phyloP scores from a whole-genome alignment of 257 asterid genomes.

The Solanum piurae region DNA sequence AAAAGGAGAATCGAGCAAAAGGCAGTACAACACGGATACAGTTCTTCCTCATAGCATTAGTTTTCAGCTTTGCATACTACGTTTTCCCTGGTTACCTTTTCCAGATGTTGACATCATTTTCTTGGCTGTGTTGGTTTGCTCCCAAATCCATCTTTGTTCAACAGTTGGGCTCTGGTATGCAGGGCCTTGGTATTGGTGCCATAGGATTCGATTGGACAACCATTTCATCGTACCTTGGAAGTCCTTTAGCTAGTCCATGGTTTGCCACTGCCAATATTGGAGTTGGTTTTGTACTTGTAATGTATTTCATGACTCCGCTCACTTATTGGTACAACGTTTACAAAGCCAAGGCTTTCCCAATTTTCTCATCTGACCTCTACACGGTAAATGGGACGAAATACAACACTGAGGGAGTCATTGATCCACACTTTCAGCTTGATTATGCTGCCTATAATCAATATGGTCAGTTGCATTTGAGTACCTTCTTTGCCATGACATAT shows the following conservation, averaged over 20 bases:
- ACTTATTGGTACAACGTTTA: conserved; percentile 37
- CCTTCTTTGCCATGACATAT: conserved; percentile 32
- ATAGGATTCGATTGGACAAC: conserved; percentile 38
- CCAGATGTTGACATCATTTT: conserved; percentile 19
- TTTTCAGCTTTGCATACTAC: conserved; percentile 25
- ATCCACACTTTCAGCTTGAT: conserved; percentile 29
- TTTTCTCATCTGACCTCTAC: conserved; percentile 22
- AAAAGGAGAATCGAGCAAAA: conserved; percentile 25
- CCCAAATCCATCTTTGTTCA: conserved; percentile 27
- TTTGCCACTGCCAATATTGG: conserved; percentile 35
- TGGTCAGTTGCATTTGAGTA: conserved; percentile 29
- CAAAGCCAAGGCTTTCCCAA: conserved; percentile 38
- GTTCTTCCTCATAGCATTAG: conserved; percentile 32
- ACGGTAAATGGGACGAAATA: conserved; percentile 12
- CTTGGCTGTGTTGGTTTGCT: conserved; percentile 46
- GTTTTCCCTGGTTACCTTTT: conserved; percentile 30
- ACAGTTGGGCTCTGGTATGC: conserved; percentile 39
- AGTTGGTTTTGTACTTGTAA: conserved; percentile 15
- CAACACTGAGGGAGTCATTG: conserved; percentile 10
- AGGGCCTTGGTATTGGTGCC: conserved; percentile 36
- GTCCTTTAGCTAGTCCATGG: conserved; percentile 52
- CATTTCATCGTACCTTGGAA: conserved; percentile 30
- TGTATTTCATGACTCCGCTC: conserved; percentile 28
- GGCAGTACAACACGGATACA: conserved; percentile 24
- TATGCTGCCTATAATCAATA: conserved; percentile 14